These are phyloP conservation scores for Neurospora sp. DNA, from an alignment of 495 filamentous ascomycete species.

Conservation along the genomic window DNA sequence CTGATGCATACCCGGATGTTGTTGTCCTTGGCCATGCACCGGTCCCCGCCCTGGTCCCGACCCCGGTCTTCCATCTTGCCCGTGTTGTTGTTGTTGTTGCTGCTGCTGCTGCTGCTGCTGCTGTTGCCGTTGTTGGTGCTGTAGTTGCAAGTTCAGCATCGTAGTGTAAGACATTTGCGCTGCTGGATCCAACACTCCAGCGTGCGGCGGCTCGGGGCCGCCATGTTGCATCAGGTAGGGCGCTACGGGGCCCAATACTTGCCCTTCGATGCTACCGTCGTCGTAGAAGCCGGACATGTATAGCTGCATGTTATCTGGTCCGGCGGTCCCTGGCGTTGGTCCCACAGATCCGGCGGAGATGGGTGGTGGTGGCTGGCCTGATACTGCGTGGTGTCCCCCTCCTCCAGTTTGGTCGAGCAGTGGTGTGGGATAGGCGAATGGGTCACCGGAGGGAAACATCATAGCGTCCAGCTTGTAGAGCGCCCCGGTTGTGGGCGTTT, in stretches of 20 bases:
- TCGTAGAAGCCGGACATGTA: conserved; percentile 35
- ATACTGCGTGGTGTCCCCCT: conserved; percentile 8
- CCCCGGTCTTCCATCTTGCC: not conserved
- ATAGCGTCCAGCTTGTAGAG: conserved; percentile 71
- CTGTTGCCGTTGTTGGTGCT: conserved; percentile 1
- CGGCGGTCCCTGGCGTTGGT: not conserved
- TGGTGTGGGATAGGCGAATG: conserved; percentile 83
- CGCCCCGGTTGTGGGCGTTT: conserved; percentile 23
- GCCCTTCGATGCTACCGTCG: conserved; percentile 30
- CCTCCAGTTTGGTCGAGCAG: conserved; percentile 45
- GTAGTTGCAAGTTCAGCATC: conserved; percentile 1
- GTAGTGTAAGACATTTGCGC: conserved; percentile 27
- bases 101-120: not conserved
- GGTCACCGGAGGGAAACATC: conserved; percentile 88
- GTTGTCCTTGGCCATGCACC: not conserved
- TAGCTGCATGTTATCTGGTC: conserved; percentile 24
- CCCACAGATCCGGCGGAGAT: not conserved
- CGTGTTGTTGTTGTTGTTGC: too few relatives aligned
- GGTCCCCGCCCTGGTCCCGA: not conserved
- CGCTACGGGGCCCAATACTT: conserved; percentile 36
- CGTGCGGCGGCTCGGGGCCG: conserved; percentile 11
- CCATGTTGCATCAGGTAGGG: conserved; percentile 34
- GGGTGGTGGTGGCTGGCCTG: conserved; percentile 6
- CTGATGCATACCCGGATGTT: conserved; percentile 12
- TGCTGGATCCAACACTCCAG: conserved; percentile 21